A percentile compares a stretch with the other conserved stretches of the same genome.
Conservation (phyloP, 208 protist species). For the Naegleria gruberi region DNA sequence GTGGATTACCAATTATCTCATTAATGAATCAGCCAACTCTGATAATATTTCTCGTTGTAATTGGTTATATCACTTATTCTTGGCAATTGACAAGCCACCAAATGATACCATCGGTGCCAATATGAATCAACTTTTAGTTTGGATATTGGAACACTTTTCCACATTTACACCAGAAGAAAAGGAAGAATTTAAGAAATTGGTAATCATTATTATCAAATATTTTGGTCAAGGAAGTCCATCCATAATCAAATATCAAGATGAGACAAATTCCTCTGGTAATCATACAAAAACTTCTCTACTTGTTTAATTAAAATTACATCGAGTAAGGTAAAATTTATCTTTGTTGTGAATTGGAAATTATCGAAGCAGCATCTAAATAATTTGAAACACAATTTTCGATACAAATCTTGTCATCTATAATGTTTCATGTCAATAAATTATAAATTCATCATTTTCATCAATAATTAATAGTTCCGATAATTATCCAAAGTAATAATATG, state of each 20-base stretch:
- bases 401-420: neutral
- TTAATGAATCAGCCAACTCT: neutral
- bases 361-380: neutral
- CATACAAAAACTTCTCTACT: neutral
- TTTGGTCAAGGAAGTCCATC: neutral
- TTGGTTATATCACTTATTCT: neutral
- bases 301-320: neutral
- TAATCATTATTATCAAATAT: neutral
- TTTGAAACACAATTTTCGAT: neutral
- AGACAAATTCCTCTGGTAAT: neutral
- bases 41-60: neutral
- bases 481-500: too few relatives aligned
- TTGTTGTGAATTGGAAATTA: neutral
- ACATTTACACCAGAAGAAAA: neutral
- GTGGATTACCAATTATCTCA: neutral
- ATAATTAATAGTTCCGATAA: too few relatives aligned
- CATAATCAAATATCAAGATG: neutral
- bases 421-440: too few relatives aligned
- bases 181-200: neutral
- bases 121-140: neutral
- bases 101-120: neutral
- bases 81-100: neutral
- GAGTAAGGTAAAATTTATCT: too few relatives aligned
- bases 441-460: too few relatives aligned
- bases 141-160: neutral